Evolutionary conservation across 148 eudicot species (phyloP), one percentile per base, ranked within the genome.

Genomic region (Fagopyrum tataricum): DNA sequence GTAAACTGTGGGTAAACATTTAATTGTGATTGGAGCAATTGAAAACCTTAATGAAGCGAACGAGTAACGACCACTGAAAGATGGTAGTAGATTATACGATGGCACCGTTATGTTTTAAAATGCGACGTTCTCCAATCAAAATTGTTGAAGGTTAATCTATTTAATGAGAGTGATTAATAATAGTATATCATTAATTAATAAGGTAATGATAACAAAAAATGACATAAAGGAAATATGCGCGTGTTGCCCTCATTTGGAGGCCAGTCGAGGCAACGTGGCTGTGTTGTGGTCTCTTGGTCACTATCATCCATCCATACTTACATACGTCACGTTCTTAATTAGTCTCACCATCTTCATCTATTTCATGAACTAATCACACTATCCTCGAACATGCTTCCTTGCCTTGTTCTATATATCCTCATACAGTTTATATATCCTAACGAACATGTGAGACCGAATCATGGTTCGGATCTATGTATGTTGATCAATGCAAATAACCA

Each of bases 171-270:
- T n/a, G n/a, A n/a, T n/a, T n/a, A n/a, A n/a, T n/a, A n/a, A n/a
- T n/a, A n/a, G n/a, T n/a, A n/a, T 48, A 48, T 48, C 52, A 48
- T 48, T 11, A 48, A n/a, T 20, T 24, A 56, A 56, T 18, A 20
- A 56, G 7, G 9, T 56, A 56, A 56, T 31, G 62, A 18, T 9
- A 56, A 56, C 10, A 12, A 56, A 56, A 56, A 56, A 56, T 21
- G 62, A 56, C 24, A 56, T 18, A 56, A 56, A 56, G 62, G 62
- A 56, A 56, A 56, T 56, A 9, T 56, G 11, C 62, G 62, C 62
- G 62, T 56, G 21, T 4, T 56, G 31, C 62, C 62, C 62, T 56
- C 62, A 56, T 56, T 20, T 4, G 37, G 31, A 21, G 62, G 62
- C 21, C 62, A 56, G 24, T 21, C 62, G 24, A 56, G 26, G 26